Base-by-base conservation (phyloP, 139 green algal species). In the Pleodorina starrii region DNA sequence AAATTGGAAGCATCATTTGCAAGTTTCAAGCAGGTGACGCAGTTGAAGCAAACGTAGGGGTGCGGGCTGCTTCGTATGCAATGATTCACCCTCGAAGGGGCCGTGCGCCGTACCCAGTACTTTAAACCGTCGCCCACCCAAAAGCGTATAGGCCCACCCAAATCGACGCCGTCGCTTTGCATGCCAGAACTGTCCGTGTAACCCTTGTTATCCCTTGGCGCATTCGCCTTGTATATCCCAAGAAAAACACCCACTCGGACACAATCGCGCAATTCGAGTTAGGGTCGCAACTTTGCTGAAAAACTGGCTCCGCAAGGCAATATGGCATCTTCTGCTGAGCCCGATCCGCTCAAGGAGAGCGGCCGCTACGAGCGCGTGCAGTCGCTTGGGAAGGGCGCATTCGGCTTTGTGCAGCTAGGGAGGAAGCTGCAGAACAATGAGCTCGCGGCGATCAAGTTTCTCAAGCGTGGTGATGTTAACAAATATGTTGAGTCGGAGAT, bases 401-500 rank as follows among this genome's bases (percentile, higher is more conserved):
- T 99, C 92, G 97, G 97, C 25, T 97, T 98, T 23, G 96, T 99
- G 4, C 91, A 97, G 60, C 89, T 99, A 35, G 96, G 95, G 14
- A 40, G 93, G 14, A 95, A 98, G 76, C 68, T 85, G 27, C 86
- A 91, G 1, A 98, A 93, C 0, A 91, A 93, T 1, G 92, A 97
- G 82, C 89, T 97, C 35, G 93, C 90, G 1, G 93, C 93, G 1
- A 92, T 96, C 68, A 96, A 95, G 72, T 91, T 93, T 46, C 69
- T 93, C 2, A 93, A 92, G 88, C 90, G 90, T 21, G 54, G 75
- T 3, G 90, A 94, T 35, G 91, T 99, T 21, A 98, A 96, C 80
- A 98, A 99, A 83, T 99, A 99, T 92, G 97, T 99, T 40, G 95
- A 99, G 91, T 91, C 95, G 1, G 98, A 99, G 84, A 99, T 99